These are phyloP conservation scores for Vitis riparia DNA, from an alignment of 164 flowering plant genomes.

Conservation along the genomic window DNA sequence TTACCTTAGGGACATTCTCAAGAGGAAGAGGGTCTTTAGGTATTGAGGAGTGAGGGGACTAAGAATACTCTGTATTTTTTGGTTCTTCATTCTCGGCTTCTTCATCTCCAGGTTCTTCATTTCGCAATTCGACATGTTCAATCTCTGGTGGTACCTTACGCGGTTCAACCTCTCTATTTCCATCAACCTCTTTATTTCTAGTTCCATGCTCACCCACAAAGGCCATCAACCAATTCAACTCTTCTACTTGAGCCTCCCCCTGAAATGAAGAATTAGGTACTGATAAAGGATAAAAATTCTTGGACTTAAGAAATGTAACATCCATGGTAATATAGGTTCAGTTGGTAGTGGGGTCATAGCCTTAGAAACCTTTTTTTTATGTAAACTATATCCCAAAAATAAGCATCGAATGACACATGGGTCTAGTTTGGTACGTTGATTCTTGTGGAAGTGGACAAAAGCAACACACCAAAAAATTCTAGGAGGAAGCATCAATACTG, in stretches of 20 bases:
- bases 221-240: slow-evolving; percentile 6
- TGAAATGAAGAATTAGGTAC: not conserved
- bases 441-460: not conserved
- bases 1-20: slow-evolving; percentile 1
- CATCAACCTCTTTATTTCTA: not conserved
- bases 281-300: slow-evolving; percentile 2
- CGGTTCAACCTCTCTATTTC: slow-evolving; percentile 6
- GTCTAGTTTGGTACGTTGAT: slow-evolving; percentile 13
- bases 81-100: not conserved
- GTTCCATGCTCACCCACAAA: not conserved
- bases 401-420: not conserved
- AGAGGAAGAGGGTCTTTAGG: not conserved
- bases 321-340: not conserved
- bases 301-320: no score
- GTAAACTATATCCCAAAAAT: slow-evolving; percentile 3
- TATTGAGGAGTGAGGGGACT: not conserved
- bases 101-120: not conserved
- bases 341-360: slow-evolving; percentile 3
- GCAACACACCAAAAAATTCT: not conserved
- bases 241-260: not conserved
- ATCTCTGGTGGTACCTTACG: not conserved
- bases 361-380: not conserved
- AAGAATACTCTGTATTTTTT: not conserved
- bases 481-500: not conserved
- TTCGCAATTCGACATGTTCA: slow-evolving; percentile 2